Percentiles rank a stretch among this genome's conserved stretches.
phyloP scores from a whole-genome alignment of 1,139 yeast genomes.

The Casaregolazyma suthepensis region DNA sequence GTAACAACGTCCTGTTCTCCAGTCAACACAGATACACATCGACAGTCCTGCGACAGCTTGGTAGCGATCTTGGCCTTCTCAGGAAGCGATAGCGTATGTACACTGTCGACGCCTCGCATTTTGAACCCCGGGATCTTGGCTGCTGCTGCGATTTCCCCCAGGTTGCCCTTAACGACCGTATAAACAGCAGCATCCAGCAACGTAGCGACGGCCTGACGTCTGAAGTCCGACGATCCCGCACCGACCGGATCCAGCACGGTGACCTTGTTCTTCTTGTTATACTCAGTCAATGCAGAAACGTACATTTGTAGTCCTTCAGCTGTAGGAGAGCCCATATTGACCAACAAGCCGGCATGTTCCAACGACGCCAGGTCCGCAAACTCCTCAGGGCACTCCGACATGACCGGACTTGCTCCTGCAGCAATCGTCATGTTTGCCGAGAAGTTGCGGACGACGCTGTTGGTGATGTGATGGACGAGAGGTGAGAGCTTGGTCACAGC shows the following conservation, averaged over 20 bases:
- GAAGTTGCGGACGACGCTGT: constrained; percentile 81
- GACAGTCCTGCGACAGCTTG: constrained; percentile 49
- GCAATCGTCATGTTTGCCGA: constrained; percentile 89
- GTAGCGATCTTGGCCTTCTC: constrained; percentile 33
- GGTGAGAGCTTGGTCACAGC: constrained; percentile 36
- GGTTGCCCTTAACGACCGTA: constrained; percentile 78
- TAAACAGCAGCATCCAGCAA: constrained; percentile 54
- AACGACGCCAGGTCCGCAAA: constrained; percentile 57
- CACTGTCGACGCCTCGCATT: constrained; percentile 56
- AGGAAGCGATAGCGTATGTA: constrained; percentile 32
- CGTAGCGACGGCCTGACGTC: constrained; percentile 44
- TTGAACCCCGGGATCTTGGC: constrained; percentile 34
- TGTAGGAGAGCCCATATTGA: constrained; percentile 75
- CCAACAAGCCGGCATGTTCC: constrained; percentile 50
- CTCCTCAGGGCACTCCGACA: constrained; percentile 76
- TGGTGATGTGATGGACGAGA: constrained; percentile 82
- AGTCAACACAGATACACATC: constrained; percentile 68
- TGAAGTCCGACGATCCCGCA: constrained; percentile 68
- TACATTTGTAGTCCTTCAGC: constrained; percentile 41
- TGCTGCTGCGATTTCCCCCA: constrained; percentile 64
- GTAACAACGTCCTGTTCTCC: constrained; percentile 48
- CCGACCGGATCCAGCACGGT: constrained; percentile 89
- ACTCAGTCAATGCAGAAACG: constrained; percentile 49
- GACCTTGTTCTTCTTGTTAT: constrained; percentile 53
- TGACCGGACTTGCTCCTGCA: constrained; percentile 80